phyloP scores from a whole-genome alignment of 805 yeast species.

The Debaryomyces hansenii region DNA sequence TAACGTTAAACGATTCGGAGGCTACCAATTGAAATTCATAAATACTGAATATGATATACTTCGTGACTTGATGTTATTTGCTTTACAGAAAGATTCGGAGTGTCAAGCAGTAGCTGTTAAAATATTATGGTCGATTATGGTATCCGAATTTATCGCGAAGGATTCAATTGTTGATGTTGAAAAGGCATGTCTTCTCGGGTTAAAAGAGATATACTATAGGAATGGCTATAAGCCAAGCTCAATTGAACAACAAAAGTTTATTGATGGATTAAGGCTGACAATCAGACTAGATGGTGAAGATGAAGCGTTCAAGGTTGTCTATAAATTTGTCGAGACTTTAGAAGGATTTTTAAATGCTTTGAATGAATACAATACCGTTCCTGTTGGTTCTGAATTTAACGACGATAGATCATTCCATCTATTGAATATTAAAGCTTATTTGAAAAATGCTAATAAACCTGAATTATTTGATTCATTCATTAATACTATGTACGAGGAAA shows the following conservation, averaged over 20 bases:
- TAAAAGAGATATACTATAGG: slow-evolving; percentile 63
- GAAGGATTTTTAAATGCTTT: slow-evolving; percentile 63
- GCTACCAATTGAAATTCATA: slow-evolving; percentile 67
- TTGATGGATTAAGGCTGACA: slow-evolving; percentile 48
- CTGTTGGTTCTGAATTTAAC: slow-evolving; percentile 79
- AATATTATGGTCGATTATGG: slow-evolving; percentile 68
- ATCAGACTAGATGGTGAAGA: slow-evolving; percentile 63
- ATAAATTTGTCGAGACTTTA: slow-evolving; percentile 52
- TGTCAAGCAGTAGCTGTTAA: slow-evolving; percentile 65
- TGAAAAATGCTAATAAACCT: slow-evolving; percentile 75
- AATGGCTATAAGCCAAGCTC: slow-evolving; percentile 56
- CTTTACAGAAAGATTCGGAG: slow-evolving; percentile 62
- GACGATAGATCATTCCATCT: slow-evolving; percentile 83
- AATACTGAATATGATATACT: slow-evolving; percentile 58
- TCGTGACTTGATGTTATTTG: slow-evolving; percentile 63
- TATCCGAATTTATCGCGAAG: slow-evolving; percentile 62
- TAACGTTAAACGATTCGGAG: slow-evolving; percentile 62
- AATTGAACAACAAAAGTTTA: slow-evolving; percentile 54
- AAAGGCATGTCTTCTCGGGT: slow-evolving; percentile 59
- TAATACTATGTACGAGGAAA: slow-evolving; percentile 68
- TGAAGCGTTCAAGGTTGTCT: slow-evolving; percentile 53
- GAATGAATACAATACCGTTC: slow-evolving; percentile 69
- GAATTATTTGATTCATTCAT: slow-evolving; percentile 79
- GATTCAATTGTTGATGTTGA: slow-evolving; percentile 61
- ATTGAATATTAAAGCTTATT: slow-evolving; percentile 70